phyloP scores from a whole-genome alignment of 495 filamentous ascomycete species.

The Penicillium cinerascens region DNA sequence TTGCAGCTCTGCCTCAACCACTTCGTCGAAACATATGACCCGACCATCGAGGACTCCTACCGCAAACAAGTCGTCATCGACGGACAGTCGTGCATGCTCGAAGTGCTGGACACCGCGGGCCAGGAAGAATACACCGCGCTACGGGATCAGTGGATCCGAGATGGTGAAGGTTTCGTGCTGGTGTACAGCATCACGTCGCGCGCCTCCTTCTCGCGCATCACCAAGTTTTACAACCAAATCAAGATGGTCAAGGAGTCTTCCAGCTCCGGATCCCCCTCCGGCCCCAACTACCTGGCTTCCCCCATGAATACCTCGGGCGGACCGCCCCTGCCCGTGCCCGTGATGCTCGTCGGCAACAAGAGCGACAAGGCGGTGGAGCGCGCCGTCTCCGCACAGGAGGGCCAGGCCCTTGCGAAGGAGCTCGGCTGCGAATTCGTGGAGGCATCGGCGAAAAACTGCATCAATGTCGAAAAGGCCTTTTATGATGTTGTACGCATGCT shows the following conservation, averaged over 20 bases:
- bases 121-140: slow-evolving; percentile 98
- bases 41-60: slow-evolving; percentile 96
- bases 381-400: slow-evolving; percentile 95
- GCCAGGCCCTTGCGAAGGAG: slow-evolving; percentile 84
- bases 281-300: slow-evolving; percentile 56
- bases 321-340: slow-evolving; percentile 68
- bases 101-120: slow-evolving; percentile 97
- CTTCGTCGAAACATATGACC: slow-evolving; percentile 89
- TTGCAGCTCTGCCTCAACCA: slow-evolving; percentile 69
- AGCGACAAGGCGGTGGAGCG: slow-evolving; percentile 93
- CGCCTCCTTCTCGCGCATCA: slow-evolving; percentile 90
- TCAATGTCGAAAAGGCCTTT: slow-evolving; percentile 98
- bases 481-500: slow-evolving; percentile 94
- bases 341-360: slow-evolving; percentile 99
- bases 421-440: slow-evolving; percentile 97
- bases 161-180: slow-evolving; percentile 94
- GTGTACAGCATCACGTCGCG: slow-evolving; percentile 98
- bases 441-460: slow-evolving; percentile 98
- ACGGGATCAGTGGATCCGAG: slow-evolving; percentile 96
- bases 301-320: slow-evolving; percentile 62
- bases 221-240: slow-evolving; percentile 93
- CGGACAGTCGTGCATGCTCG: slow-evolving; percentile 93
- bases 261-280: slow-evolving; percentile 63
- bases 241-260: slow-evolving; percentile 95
- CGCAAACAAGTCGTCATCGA: slow-evolving; percentile 98